Base-by-base conservation (phyloP, 768 basidiomycete species). In the Lepiota subincarnata region DNA sequence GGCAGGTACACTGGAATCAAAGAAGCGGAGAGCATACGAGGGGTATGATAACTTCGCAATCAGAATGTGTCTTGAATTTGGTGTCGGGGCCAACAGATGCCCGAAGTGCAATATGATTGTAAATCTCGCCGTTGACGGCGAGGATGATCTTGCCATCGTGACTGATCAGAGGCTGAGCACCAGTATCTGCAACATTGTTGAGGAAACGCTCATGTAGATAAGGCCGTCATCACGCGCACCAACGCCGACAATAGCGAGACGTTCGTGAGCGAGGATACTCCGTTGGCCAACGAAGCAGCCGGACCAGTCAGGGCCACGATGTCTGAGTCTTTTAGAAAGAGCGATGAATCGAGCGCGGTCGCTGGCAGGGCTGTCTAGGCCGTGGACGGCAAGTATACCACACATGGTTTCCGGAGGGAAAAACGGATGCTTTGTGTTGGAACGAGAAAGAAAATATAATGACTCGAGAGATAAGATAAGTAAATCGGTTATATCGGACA, bases 231-330 rank as follows among this genome's bases (percentile, higher is more conserved):
- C 20, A 20, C 22, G 75, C 83, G 69, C 55, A 96, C 96, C 96
- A 59, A 99, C 92, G 63, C 97, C 97, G 53, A 98, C 97, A 69
- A 99, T 89, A 36, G 97, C 97, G 50, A 99, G 81, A 51, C 97
- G 87, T 67, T 99, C 97, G 61, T 99, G 97, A 31, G 90, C 89
- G 57, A 99, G 82, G 54, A 97, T 81, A 38, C 81, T 78, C 48
- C 86, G 78, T 68, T 85, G 83, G 41, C 89, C 90, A 58, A 94
- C 89, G 69, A 84, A 87, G 72, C 92, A 96, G 24, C 97, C 97
- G 12, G 92, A 94, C 97, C 97, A 99, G 71, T 99, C 97, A 10
- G 97, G 97, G 12, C 97, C 97, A 58, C 95, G 86, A 66, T 97
- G 95, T 48, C 96, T 82, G 56, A 92, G 85, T 58, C 83, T 84